Percentiles rank a stretch among this genome's conserved stretches.
Conservation (phyloP, 768 basidiomycete species). For the Cystobasidium ongulense region DNA sequence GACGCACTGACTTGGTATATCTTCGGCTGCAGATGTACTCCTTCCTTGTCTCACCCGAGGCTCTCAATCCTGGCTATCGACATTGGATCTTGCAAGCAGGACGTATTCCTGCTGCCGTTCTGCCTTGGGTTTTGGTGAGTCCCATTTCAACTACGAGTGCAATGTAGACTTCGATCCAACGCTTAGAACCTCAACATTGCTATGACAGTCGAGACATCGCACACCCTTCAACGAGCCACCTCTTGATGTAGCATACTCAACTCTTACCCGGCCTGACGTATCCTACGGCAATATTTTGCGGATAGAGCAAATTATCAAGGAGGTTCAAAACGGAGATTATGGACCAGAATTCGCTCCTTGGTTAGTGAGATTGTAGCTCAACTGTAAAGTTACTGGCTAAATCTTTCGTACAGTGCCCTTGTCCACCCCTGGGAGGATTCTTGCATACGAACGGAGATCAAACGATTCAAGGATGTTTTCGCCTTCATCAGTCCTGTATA, state of each 20-base stretch:
- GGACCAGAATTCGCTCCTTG: constrained; percentile 44
- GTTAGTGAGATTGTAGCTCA: constrained; percentile 31
- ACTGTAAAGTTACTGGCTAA: neutral
- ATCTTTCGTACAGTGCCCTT: constrained; percentile 50
- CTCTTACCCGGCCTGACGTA: constrained; percentile 35
- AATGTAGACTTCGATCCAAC: neutral
- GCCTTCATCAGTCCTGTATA: constrained; percentile 56
- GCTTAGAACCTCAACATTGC: too few species aligned
- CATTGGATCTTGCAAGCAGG: constrained; percentile 38
- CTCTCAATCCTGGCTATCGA: constrained; percentile 37
- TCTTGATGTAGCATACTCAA: constrained; percentile 25
- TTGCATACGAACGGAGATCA: constrained; percentile 57
- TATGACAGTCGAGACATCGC: constrained; percentile 19
- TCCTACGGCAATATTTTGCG: constrained; percentile 40
- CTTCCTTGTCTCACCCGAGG: constrained; percentile 37
- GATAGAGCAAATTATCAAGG: constrained; percentile 41
- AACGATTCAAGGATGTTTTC: constrained; percentile 70
- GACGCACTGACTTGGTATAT: neutral
- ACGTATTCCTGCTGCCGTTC: constrained; percentile 31
- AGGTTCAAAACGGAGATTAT: constrained; percentile 41
- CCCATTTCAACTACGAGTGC: too few species aligned
- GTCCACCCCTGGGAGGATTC: constrained; percentile 66
- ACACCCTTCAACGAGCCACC: constrained; percentile 1
- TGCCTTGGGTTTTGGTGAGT: constrained; percentile 29
- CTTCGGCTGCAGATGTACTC: constrained; percentile 33